phyloP scores from a whole-genome alignment of 2,329 filamentous ascomycete genomes.

The Cadophora sp. region DNA sequence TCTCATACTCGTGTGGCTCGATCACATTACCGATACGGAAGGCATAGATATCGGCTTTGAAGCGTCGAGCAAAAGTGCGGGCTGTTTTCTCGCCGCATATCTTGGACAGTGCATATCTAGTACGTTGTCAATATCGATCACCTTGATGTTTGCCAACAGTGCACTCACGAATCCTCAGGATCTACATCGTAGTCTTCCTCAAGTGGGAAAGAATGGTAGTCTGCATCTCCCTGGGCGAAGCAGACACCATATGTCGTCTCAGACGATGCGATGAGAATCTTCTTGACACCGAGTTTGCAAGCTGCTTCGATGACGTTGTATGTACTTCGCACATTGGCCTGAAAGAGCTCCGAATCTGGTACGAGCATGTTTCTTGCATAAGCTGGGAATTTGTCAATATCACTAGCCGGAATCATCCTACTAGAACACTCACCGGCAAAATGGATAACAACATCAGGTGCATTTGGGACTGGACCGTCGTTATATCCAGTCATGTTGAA shows the following conservation, averaged over 20 bases:
- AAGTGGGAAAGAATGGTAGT: constrained; percentile 63
- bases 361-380: constrained; percentile 66
- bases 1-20: constrained; percentile 64
- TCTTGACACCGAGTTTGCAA: constrained; percentile 65
- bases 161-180: constrained; percentile 51
- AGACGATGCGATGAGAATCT: constrained; percentile 65
- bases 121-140: not conserved
- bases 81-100: constrained; percentile 64
- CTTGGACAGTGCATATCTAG: constrained; percentile 63
- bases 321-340: constrained; percentile 59
- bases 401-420: not conserved
- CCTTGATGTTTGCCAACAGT: not conserved
- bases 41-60: constrained; percentile 63
- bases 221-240: constrained; percentile 62
- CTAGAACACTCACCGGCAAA: constrained; percentile 32
- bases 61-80: constrained; percentile 60
- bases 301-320: constrained; percentile 71
- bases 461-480: constrained; percentile 47
- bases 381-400: constrained; percentile 44
- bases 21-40: constrained; percentile 67
- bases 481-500: constrained; percentile 57
- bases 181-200: constrained; percentile 62
- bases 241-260: constrained; percentile 68
- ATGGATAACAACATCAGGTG: constrained; percentile 67
- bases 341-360: constrained; percentile 65